A percentile compares a stretch with the other conserved stretches of the same genome.
These are phyloP conservation scores for Dictyostelium citrinum DNA, from an alignment of 78 protist genomes.

Conservation along the genomic window DNA sequence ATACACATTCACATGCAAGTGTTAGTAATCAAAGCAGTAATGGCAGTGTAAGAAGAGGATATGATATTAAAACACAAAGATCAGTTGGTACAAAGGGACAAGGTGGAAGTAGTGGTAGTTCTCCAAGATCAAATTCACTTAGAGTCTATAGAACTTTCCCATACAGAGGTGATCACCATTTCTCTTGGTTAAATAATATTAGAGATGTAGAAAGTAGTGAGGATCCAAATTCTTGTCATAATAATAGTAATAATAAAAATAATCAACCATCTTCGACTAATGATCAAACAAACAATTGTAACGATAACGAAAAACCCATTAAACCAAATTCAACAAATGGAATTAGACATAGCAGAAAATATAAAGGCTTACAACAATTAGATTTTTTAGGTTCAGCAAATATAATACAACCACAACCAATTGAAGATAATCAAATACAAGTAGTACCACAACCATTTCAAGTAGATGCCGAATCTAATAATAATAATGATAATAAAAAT, in stretches of 20 bases:
- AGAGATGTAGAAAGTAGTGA: not conserved
- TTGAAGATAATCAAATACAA: not conserved
- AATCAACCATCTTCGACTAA: not conserved
- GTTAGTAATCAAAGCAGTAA: not conserved
- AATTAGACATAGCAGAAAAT: conserved; percentile 57
- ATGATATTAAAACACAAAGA: conserved; percentile 14
- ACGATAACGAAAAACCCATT: not conserved
- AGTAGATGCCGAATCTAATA: not conserved
- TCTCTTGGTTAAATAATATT: conserved; percentile 21
- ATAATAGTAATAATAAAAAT: not conserved
- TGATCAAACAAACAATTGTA: not conserved
- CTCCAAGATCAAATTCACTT: not conserved
- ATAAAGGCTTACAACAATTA: conserved; percentile 37
- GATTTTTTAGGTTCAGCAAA: not conserved
- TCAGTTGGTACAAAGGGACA: not conserved
- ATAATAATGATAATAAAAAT: not conserved
- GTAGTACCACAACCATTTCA: not conserved
- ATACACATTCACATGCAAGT: not conserved
- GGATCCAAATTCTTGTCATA: not conserved
- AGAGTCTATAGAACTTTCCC: conserved; percentile 62
- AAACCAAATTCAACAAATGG: conserved; percentile 76
- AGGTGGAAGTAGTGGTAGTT: not conserved
- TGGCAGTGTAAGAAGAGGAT: no score
- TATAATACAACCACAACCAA: not conserved
- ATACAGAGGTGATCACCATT: conserved; percentile 51